A percentile compares a stretch with the other conserved stretches of the same genome.
These are phyloP conservation scores for Jaapia argillacea DNA, from an alignment of 768 basidiomycete genomes.

Conservation along the genomic window DNA sequence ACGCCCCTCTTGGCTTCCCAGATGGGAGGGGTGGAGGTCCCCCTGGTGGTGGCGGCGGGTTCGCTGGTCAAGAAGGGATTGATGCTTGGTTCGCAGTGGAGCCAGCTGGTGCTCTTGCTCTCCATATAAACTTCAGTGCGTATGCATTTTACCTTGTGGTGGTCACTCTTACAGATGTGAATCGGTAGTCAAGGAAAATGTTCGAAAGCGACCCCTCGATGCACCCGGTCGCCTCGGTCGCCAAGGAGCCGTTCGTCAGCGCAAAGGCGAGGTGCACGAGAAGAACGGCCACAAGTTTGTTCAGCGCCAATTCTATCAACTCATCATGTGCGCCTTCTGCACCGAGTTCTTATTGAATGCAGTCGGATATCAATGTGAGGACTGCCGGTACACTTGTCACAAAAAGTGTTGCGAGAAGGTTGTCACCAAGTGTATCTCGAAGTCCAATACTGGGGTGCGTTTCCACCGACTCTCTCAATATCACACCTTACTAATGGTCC, in stretches of 20 bases:
- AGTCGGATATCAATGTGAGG: constrained; percentile 97
- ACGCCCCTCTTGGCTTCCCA: constrained; percentile 28
- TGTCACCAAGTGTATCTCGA: constrained; percentile 98
- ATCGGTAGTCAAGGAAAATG: constrained; percentile 87
- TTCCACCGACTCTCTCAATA: not conserved
- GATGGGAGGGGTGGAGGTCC: constrained; percentile 9
- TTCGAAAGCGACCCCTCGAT: constrained; percentile 92
- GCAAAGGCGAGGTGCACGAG: constrained; percentile 96
- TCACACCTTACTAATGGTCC: not conserved
- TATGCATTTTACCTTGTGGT: constrained; percentile 5
- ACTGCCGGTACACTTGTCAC: constrained; percentile 98
- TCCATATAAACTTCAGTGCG: constrained; percentile 90
- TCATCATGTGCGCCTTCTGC: constrained; percentile 98
- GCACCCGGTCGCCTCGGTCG: constrained; percentile 88
- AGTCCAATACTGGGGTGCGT: constrained; percentile 87
- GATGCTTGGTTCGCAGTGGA: constrained; percentile 98
- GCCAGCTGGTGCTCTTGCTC: constrained; percentile 86
- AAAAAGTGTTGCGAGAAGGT: constrained; percentile 99
- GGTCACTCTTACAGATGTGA: not conserved
- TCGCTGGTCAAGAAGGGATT: constrained; percentile 55
- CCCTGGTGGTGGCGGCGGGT: constrained; percentile 6
- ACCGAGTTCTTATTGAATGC: constrained; percentile 96
- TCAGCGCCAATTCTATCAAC: constrained; percentile 94
- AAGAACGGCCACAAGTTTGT: constrained; percentile 99
- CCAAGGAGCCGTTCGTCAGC: constrained; percentile 95